Base-by-base conservation (phyloP, 192 early-diverging fungal genomes). In the Podila minutissima region DNA sequence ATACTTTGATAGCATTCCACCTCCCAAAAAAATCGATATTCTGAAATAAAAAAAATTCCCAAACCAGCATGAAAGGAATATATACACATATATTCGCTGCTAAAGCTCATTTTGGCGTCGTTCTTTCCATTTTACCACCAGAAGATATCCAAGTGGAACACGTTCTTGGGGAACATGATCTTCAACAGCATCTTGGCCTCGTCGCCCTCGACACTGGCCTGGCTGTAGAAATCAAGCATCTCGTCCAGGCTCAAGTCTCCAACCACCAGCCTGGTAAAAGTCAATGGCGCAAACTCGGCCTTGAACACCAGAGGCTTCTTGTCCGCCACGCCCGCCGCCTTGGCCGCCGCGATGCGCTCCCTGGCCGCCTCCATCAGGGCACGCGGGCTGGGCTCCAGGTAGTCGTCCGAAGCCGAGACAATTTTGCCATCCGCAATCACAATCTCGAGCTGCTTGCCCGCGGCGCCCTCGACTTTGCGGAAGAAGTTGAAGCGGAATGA, bases 91-190 rank as follows among this genome's bases (percentile, higher is more conserved):
- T 33, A 6, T 33, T 33, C 33, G 1, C 3, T 33, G 33, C 33
- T 33, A 33, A 33, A 33, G 33, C 33, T 33, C 33, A 33, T 33
- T 33, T 33, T 33, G 5, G 33, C 3, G 29, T 29, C 29, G 29
- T 33, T 33, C 33, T 33, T 37, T 37, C 35, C 8, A 37, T 8
- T 11, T 62, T 32, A 81, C 71, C 77, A 81, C 31, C 11, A 61
- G 7, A 65, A 69, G 15, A 65, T 28, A 58, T 81, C 77, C 64
- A 73, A 4, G 32, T 51, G 66, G 41, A 72, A 71, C 11, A 32
- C 50, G 4, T 7, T 28, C 53, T 81, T 81, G 41, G 77, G 77
- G 67, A 81, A 81, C 5, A 81, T 37, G 7, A 41, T 66, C 20
- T 69, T 68, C 15, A 81, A 32, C 55, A 81, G 38, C 38, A 73